A percentile compares a stretch with the other conserved stretches of the same genome.
Evolutionary conservation across 306 rosid species (phyloP).

Genomic region (Abrus precatorius): DNA sequence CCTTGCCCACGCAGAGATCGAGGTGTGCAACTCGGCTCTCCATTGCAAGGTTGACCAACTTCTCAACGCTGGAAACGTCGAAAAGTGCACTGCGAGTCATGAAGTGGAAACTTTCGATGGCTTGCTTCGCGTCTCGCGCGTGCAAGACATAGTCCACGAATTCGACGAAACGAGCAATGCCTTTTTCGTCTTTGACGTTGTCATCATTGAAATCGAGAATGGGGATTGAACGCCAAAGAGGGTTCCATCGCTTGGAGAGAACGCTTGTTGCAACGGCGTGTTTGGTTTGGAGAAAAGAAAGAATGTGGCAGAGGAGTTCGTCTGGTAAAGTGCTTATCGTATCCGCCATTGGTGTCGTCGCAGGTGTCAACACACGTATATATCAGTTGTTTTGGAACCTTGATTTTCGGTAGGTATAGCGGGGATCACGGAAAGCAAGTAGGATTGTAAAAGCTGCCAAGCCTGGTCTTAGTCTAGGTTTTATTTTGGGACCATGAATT

Average conservation of each 20-base stretch:
- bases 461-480: too few relatives aligned
- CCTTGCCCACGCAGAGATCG: neutral
- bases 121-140: rapidly evolving
- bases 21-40: neutral
- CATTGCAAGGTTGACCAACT: neutral
- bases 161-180: rapidly evolving
- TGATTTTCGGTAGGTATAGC: too few relatives aligned
- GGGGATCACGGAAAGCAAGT: too few relatives aligned
- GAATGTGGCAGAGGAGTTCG: neutral
- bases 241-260: slow-evolving; percentile 32
- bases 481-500: too few relatives aligned
- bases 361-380: too few relatives aligned
- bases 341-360: neutral
- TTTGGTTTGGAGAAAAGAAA: slow-evolving; percentile 19
- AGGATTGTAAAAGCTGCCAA: too few relatives aligned
- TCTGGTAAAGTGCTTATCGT: slow-evolving; percentile 19
- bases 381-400: too few relatives aligned
- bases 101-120: neutral
- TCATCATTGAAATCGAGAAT: neutral
- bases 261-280: neutral
- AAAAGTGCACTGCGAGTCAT: rapidly evolving
- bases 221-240: slow-evolving; percentile 15
- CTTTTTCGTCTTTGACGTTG: neutral
- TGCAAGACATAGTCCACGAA: neutral
- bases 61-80: neutral